Base-by-base conservation (phyloP, 2,329 filamentous ascomycete species). In the Neonectria hederae region DNA sequence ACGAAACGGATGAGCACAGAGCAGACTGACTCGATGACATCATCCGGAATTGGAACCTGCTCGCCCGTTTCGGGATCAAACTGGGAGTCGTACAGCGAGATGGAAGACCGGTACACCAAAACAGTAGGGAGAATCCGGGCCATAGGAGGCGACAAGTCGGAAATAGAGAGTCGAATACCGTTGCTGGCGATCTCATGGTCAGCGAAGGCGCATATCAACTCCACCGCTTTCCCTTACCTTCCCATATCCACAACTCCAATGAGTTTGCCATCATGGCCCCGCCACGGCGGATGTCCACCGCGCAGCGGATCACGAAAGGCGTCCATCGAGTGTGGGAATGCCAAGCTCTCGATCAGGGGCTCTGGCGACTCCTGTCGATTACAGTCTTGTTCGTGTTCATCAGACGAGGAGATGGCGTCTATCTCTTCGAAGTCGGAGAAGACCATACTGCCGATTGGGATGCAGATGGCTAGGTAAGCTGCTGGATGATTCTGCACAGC, bases 141-240 rank as follows among this genome's bases (percentile, higher is more conserved):
- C 21, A 86, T 86, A 5, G 83, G 81, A 10, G 86, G 57, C 14
- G 76, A 75, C 22, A 77, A 63, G 53, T 77, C 76, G 21, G 76
- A 74, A 63, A 92, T 89, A 10, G 89, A 91, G 79, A 92, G 90
- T 40, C 90, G 89, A 65, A 92, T 90, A 64, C 90, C 90, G 79
- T 92, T 92, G 78, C 89, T 87, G 28, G 1, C 24, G 9, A 45
- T 24, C 3, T 5, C 28, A 17, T 45, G 19, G 64, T 72, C 46
- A 72, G 62, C 46, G 52, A 32, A 14, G 17, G 11, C 11, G 24
- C 40, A 35, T 28, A 3, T 35, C 5, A 49, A 55, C 9, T 46
- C 17, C 19, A 30, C 35, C 17, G 10, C n/a, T 13, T 42, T 13
- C 22, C 13, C 52, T 63, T 45, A 77, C 77, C 78, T 80, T 65